Percentiles rank a stretch among this genome's conserved stretches.
phyloP scores from a whole-genome alignment of 108 stramenopile species.

The Cafeteria roenbergensis region DNA sequence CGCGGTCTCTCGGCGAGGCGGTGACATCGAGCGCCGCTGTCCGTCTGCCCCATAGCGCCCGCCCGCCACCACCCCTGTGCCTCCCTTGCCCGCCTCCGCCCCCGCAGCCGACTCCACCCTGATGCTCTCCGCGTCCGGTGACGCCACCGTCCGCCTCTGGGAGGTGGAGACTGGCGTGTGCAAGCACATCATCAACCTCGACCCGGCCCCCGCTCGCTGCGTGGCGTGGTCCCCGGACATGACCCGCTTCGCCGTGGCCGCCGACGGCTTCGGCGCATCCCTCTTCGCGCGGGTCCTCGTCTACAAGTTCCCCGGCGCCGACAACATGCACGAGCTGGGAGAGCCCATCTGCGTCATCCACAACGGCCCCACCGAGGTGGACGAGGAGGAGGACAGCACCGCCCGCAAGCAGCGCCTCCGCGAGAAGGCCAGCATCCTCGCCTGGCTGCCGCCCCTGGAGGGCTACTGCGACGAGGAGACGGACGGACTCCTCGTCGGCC shows the following conservation, averaged over 20 bases:
- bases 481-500: slow-evolving; percentile 71
- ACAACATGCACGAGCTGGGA: slow-evolving; percentile 40
- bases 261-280: slow-evolving; percentile 84
- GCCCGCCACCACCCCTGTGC: no score
- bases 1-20: no score
- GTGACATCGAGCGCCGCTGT: no score
- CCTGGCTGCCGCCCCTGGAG: slow-evolving; percentile 67
- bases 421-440: slow-evolving; percentile 73
- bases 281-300: slow-evolving; percentile 73
- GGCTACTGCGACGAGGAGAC: no score
- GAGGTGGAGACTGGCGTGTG: slow-evolving; percentile 73
- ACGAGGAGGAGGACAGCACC: no score
- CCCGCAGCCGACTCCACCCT: slow-evolving; percentile 40
- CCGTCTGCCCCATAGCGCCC: no score
- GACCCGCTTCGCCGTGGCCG: no score
- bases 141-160: slow-evolving; percentile 65
- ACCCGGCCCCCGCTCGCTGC: slow-evolving; percentile 76
- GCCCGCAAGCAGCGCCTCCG: no score
- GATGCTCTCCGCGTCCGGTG: slow-evolving; percentile 41
- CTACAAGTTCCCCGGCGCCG: slow-evolving; percentile 58
- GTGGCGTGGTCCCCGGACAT: slow-evolving; percentile 26
- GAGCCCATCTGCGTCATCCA: no score
- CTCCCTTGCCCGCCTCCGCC: no score
- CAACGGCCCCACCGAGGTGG: no score
- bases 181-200: no score